Evolutionary conservation across 805 yeast genomes (phyloP).

Genomic region (Candida oleophila): DNA sequence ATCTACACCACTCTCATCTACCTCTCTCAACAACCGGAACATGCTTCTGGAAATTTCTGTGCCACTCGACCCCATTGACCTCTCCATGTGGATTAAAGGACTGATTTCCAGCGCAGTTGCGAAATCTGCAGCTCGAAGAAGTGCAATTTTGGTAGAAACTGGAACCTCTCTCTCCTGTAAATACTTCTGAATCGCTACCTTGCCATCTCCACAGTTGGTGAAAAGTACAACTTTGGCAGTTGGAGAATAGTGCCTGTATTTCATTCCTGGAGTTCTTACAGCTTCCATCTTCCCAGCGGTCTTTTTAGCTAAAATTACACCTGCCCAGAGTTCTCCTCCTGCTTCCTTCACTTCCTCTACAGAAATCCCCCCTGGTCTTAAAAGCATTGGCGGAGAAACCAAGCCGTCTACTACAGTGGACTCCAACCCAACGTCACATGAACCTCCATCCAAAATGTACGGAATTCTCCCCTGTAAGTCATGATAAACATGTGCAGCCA

Average conservation of each 20-base stretch:
- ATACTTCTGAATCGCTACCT: constrained; percentile 27
- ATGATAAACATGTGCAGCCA: constrained; percentile 78
- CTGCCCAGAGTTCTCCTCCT: constrained; percentile 72
- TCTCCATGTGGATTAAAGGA: constrained; percentile 20
- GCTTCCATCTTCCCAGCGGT: constrained; percentile 65
- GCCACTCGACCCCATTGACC: constrained; percentile 46
- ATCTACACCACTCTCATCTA: constrained; percentile 69
- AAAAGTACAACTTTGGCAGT: constrained; percentile 76
- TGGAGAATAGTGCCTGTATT: constrained; percentile 93
- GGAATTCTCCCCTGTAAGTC: constrained; percentile 84
- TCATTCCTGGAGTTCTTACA: constrained; percentile 96
- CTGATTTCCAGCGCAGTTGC: constrained; percentile 17
- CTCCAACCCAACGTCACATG: constrained; percentile 86
- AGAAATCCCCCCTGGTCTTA: constrained; percentile 93
- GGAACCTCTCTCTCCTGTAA: constrained; percentile 11
- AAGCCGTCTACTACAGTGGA: constrained; percentile 93
- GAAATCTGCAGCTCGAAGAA: constrained; percentile 46
- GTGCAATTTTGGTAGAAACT: constrained; percentile 44
- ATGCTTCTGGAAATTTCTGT: constrained; percentile 70
- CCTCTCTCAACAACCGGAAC: constrained; percentile 69
- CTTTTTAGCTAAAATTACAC: constrained; percentile 61
- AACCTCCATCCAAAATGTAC: constrained; percentile 85
- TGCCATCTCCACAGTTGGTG: constrained; percentile 47
- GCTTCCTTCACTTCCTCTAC: constrained; percentile 64
- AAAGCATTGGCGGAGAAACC: constrained; percentile 75